phyloP scores from a whole-genome alignment of 257 asterid species.

The Dorcoceras hygrometricum region DNA sequence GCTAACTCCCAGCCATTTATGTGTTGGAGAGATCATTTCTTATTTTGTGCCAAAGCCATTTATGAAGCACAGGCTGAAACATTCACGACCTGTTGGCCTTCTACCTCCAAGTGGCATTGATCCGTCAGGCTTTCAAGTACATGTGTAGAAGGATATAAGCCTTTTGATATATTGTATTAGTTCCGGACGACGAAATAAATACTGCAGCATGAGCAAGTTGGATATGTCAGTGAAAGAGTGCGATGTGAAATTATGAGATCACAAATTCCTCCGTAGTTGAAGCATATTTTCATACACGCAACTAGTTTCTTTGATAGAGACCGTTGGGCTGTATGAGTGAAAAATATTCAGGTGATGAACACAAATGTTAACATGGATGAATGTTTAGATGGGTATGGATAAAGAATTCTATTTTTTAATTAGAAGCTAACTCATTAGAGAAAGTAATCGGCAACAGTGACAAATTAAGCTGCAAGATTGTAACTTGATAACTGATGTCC shows the following conservation, averaged over 20 bases:
- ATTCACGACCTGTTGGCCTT: too few species aligned
- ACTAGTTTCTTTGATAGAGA: neutral
- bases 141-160: neutral
- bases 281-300: neutral
- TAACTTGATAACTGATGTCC: neutral
- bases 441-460: neutral
- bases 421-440: neutral
- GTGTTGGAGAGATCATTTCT: too few species aligned
- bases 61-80: too few species aligned
- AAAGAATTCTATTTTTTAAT: neutral
- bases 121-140: too few species aligned
- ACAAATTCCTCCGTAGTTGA: neutral
- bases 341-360: neutral
- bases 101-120: too few species aligned
- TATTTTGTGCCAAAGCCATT: too few species aligned
- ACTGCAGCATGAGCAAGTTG: neutral
- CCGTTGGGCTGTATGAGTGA: neutral
- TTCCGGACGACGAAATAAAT: neutral
- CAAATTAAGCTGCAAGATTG: neutral
- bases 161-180: neutral
- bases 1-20: too few species aligned
- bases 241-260: neutral
- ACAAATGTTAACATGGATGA: neutral
- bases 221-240: neutral
- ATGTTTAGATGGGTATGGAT: neutral